Evolutionary conservation across 169 alveolate species (phyloP).

Genomic region (Cystoisospora suis): DNA sequence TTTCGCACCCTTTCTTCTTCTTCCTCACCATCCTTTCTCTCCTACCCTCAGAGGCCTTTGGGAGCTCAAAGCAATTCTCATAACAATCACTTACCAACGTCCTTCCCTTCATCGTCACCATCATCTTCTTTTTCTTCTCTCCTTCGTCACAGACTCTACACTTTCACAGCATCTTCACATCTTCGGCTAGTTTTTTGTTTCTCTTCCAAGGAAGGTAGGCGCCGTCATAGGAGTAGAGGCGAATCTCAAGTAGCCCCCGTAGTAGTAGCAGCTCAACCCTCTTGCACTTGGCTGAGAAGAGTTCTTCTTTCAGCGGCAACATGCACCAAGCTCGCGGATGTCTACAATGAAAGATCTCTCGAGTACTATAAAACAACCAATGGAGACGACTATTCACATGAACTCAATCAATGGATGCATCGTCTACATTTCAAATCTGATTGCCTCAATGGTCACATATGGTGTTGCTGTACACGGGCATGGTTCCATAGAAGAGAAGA

Average conservation of each 20-base stretch:
- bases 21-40: not conserved
- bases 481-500: not conserved
- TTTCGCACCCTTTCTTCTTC: not conserved
- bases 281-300: not conserved
- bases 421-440: not conserved
- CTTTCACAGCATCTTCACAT: too few species aligned
- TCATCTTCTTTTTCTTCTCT: too few species aligned
- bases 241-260: too few species aligned
- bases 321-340: slow-evolving; percentile 82
- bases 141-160: too few species aligned
- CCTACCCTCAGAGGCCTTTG: not conserved
- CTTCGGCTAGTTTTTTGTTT: too few species aligned
- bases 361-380: slow-evolving; percentile 81
- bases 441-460: not conserved
- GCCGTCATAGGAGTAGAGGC: too few species aligned
- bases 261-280: too few species aligned
- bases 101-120: too few species aligned
- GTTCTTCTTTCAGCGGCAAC: not conserved
- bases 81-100: too few species aligned
- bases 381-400: slow-evolving; percentile 24
- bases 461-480: not conserved
- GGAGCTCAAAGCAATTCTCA: too few species aligned
- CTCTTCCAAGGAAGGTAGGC: too few species aligned
- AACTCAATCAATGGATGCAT: not conserved
- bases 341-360: slow-evolving; percentile 83